Evolutionary conservation across 1,284 basidiomycete species (phyloP), one percentile per base, ranked within the genome.

Genomic region (Moniliophthora roreri): DNA sequence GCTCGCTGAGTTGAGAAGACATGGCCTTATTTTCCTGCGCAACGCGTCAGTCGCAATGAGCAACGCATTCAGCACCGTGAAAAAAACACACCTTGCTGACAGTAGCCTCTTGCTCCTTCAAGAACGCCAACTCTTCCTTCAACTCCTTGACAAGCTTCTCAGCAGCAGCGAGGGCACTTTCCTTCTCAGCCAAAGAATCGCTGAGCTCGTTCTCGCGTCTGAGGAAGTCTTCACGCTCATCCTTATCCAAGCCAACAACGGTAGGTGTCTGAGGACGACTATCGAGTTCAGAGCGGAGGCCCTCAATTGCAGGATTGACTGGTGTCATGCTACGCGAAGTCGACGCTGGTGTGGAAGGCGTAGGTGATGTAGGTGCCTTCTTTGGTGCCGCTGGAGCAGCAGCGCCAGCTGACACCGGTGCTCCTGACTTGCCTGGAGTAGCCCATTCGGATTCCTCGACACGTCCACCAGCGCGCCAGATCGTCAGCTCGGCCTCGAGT

Each of bases 171-270:
- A 98, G 74, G 5, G 84, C 80, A 36, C 87, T 86, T 76, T 98
- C 95, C 76, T 82, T 93, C 76, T 98, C 96, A 1, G 91, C 92
- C 44, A 99, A 77, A 64, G 89, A 82, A 71, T 99, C 96, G 58
- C 87, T 94, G 55, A 99, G 80, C 71, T 99, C 96, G 66, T 99
- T 99, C 80, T 99, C 97, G 55, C 96, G 77, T 67, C 86, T 87
- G 70, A 99, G 74, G 81, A 98, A 99, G 58, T 99, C 96, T 59
- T 99, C 96, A 58, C 95, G 78, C 73, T 99, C 96, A 66, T 99
- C 97, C 77, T 95, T 95, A 60, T 97, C 95, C 62, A 98, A 69
- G 11, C 86, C 86, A 36, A 91, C 80, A 35, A 88, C 85, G 15
- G 90, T 93, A 13, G 94, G 95, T 9, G 93, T 95, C 66, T 89